A percentile compares a stretch with the other conserved stretches of the same genome.
Evolutionary conservation across 2,329 filamentous ascomycete species (phyloP).

Genomic region (Hymenoscyphus repandus): DNA sequence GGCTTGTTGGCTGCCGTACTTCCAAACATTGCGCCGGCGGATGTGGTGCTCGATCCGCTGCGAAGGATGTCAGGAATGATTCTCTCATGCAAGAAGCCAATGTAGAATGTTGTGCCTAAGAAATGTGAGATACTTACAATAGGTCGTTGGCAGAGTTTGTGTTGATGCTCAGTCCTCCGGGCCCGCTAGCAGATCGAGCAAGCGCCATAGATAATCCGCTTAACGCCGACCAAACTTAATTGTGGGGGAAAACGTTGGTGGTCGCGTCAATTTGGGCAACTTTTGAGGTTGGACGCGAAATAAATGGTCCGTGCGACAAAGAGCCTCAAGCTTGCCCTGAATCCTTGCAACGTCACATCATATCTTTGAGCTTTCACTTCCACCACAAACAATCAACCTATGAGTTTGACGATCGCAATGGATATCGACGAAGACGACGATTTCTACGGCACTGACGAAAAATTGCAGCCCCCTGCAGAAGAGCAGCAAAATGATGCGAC

Average conservation of each 20-base stretch:
- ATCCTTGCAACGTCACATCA: no score
- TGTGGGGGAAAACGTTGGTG: no score
- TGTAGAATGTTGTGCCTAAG: constrained; percentile 11
- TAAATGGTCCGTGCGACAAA: background rate
- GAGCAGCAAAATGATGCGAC: constrained; percentile 21
- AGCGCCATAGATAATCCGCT: constrained; percentile 25
- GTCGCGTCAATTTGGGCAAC: constrained; percentile 1
- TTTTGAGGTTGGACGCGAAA: background rate
- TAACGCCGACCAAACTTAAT: background rate
- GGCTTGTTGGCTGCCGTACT: constrained; percentile 26
- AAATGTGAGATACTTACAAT: constrained; percentile 38
- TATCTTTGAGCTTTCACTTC: constrained; percentile 3
- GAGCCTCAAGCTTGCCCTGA: no score
- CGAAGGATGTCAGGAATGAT: constrained; percentile 13
- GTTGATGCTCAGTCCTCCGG: constrained; percentile 58
- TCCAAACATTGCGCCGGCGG: constrained; percentile 30
- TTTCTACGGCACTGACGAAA: constrained; percentile 59
- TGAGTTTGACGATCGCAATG: constrained; percentile 38
- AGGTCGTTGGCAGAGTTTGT: constrained; percentile 54
- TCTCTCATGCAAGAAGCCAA: constrained; percentile 27
- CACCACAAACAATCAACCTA: constrained; percentile 5
- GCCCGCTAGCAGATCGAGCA: constrained; percentile 53
- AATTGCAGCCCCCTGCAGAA: constrained; percentile 29
- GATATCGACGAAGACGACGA: constrained; percentile 65
- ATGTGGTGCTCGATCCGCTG: constrained; percentile 27